Conservation (phyloP, 495 filamentous ascomycete genomes). For the Aspergillus avenaceus region DNA sequence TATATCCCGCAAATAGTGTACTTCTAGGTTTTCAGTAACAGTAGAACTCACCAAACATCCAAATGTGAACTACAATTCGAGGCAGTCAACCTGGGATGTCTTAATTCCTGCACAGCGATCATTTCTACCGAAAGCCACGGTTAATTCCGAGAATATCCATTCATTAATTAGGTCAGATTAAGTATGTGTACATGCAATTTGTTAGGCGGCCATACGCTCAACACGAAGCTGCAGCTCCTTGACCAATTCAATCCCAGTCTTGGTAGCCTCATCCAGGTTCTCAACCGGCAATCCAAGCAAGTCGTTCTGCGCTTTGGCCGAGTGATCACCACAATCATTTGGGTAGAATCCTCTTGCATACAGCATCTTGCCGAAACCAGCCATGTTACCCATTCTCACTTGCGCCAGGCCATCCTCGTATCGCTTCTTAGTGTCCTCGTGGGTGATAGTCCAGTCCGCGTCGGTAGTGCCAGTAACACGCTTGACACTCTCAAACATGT, state of each 20-base stretch:
- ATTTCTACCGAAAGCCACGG: no score
- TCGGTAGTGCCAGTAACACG: constrained; percentile 46
- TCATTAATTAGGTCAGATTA: no score
- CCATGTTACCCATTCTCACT: constrained; percentile 39
- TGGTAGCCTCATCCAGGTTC: constrained; percentile 52
- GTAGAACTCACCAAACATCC: no score
- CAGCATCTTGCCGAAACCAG: constrained; percentile 47
- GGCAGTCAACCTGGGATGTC: no score
- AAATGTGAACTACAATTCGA: no score
- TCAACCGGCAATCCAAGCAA: constrained; percentile 51
- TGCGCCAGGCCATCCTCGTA: constrained; percentile 39
- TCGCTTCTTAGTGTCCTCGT: constrained; percentile 39
- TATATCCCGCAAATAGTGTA: no score
- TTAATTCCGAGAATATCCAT: no score
- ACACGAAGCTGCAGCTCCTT: constrained; percentile 4
- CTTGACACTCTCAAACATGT: constrained; percentile 51
- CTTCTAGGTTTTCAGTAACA: no score
- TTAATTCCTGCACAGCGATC: no score
- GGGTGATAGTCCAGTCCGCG: constrained; percentile 52
- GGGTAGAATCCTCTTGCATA: constrained; percentile 50
- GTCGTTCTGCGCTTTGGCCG: constrained; percentile 40
- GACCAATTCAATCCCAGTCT: constrained; percentile 32
- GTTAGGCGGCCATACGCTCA: constrained; percentile 5
- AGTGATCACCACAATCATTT: constrained; percentile 32
- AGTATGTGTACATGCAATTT: constrained; percentile 1